These are phyloP conservation scores for Abrus pulchellus DNA, from an alignment of 306 rosid species.

Conservation along the genomic window DNA sequence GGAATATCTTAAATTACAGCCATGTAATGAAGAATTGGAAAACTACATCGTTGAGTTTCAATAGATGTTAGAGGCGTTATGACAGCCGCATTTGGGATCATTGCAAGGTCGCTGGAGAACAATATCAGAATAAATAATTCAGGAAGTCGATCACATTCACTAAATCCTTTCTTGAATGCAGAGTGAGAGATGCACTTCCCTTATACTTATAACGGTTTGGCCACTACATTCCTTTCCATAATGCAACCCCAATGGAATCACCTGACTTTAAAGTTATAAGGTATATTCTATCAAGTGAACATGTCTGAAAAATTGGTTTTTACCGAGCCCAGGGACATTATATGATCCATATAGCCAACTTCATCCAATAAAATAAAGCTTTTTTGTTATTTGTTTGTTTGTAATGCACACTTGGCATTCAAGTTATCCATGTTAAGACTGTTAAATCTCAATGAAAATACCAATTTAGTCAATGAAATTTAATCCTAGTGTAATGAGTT, in stretches of 20 bases:
- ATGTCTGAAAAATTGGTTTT: too few species aligned
- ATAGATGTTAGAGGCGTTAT: conserved; percentile 1
- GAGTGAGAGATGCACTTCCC: neutral
- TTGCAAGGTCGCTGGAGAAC: neutral
- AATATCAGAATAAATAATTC: neutral
- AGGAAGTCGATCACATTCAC: neutral
- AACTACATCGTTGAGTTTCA: neutral
- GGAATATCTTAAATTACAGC: neutral
- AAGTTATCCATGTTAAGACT: neutral
- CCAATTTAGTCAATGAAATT: neutral
- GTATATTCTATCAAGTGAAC: too few species aligned
- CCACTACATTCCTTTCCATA: too few species aligned
- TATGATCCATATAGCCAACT: too few species aligned
- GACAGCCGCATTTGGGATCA: neutral
- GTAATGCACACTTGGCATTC: neutral
- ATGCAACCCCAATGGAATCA: too few species aligned
- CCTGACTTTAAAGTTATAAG: too few species aligned
- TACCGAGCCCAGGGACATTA: too few species aligned
- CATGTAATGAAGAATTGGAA: neutral
- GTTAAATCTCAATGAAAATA: neutral
- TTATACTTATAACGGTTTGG: neutral
- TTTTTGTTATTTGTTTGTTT: neutral
- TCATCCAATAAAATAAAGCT: too few species aligned
- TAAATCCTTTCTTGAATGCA: neutral
- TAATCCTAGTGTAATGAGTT: neutral